These are phyloP conservation scores for Phytophthora brassicae DNA, from an alignment of 352 stramenopile genomes.

Conservation along the genomic window DNA sequence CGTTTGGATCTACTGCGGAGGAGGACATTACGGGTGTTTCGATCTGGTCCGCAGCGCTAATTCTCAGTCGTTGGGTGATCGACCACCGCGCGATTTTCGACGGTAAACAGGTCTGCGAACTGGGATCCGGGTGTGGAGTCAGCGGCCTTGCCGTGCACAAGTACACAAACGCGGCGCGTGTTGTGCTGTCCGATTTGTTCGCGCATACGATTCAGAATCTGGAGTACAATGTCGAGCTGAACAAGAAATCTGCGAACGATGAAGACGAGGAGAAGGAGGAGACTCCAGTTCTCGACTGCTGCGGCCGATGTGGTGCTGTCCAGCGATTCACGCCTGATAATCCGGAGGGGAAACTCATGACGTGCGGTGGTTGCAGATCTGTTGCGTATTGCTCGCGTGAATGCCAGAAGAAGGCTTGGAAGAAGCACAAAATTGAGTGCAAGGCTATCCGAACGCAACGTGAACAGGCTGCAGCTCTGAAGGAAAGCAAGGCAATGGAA, in stretches of 20 bases:
- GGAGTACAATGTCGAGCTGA: slow-evolving; percentile 78
- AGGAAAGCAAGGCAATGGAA: slow-evolving; percentile 16
- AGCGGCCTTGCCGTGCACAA: slow-evolving; percentile 75
- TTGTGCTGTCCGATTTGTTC: slow-evolving; percentile 87
- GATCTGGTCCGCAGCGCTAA: slow-evolving; percentile 87
- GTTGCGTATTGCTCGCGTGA: slow-evolving; percentile 85
- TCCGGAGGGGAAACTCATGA: slow-evolving; percentile 86
- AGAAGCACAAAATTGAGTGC: slow-evolving; percentile 82
- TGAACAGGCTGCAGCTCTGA: slow-evolving; percentile 28
- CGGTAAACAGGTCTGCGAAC: slow-evolving; percentile 77
- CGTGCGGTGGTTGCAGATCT: slow-evolving; percentile 70
- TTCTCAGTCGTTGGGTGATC: slow-evolving; percentile 85
- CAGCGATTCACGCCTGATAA: slow-evolving; percentile 83
- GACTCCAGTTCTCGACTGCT: slow-evolving; percentile 39
- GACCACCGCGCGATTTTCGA: slow-evolving; percentile 62
- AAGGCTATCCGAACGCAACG: slow-evolving; percentile 56
- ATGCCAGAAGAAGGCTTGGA: slow-evolving; percentile 88
- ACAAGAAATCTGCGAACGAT: slow-evolving; percentile 38
- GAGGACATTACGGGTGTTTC: slow-evolving; percentile 88
- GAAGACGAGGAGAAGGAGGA: slow-evolving; percentile 31
- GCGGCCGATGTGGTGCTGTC: slow-evolving; percentile 63
- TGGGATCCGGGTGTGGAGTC: slow-evolving; percentile 84
- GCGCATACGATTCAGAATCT: slow-evolving; percentile 83
- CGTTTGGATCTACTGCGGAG: slow-evolving; percentile 75
- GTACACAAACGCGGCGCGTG: slow-evolving; percentile 71